phyloP scores from a whole-genome alignment of 192 early-diverging fungal species.

The Gonapodya prolifera region DNA sequence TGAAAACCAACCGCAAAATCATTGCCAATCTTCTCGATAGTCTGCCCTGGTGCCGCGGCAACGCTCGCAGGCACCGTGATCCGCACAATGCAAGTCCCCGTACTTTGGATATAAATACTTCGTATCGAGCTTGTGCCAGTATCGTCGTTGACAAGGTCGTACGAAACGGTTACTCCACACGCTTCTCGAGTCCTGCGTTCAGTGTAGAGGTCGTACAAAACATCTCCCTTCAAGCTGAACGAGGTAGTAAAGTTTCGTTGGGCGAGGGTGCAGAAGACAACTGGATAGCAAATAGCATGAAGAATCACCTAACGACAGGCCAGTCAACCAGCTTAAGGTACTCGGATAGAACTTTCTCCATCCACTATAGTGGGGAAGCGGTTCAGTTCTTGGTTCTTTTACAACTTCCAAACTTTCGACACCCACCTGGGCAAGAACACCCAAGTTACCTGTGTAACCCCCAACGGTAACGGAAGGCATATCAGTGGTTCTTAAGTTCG shows the following conservation, averaged over 20 bases:
- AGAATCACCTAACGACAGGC: neutral
- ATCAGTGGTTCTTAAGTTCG: conserved; percentile 15
- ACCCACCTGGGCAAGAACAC: conserved; percentile 12
- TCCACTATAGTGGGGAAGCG: no score
- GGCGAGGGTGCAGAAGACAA: neutral
- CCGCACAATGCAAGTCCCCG: neutral
- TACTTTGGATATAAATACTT: neutral
- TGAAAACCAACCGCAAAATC: neutral
- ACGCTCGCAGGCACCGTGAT: neutral
- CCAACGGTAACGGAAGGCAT: conserved; percentile 15
- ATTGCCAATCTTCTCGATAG: neutral
- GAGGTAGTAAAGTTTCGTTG: neutral
- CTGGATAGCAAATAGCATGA: neutral
- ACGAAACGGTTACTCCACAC: neutral
- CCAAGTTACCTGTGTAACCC: conserved; percentile 12
- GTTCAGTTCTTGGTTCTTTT: no score
- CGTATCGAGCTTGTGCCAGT: neutral
- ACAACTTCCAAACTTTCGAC: no score
- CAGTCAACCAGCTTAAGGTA: neutral
- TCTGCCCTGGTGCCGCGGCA: neutral
- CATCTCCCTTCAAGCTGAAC: neutral
- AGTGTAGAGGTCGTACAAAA: neutral
- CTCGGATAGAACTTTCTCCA: neutral
- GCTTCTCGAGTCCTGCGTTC: neutral
- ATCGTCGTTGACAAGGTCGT: neutral